phyloP scores from a whole-genome alignment of 768 basidiomycete species.

The Ramaria rubella region DNA sequence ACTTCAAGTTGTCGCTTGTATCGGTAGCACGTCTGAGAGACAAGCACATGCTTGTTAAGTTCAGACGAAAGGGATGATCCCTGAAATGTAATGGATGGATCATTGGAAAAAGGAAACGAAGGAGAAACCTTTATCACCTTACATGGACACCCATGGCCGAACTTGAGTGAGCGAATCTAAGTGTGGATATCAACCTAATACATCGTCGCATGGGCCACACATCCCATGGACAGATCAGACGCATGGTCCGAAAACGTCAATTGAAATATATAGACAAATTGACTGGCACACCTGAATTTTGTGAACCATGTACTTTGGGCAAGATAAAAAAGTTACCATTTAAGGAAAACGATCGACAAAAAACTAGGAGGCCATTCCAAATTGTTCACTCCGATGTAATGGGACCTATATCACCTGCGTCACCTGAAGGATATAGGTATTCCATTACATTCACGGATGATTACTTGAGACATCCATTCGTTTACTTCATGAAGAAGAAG shows the following conservation, averaged over 20 bases:
- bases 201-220: constrained; percentile 16
- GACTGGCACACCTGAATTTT: constrained; percentile 15
- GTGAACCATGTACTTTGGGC: constrained; percentile 17
- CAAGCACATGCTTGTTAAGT: neutral
- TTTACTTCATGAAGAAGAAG: neutral
- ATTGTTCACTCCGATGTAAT: constrained; percentile 15
- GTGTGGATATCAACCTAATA: constrained; percentile 13
- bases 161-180: neutral
- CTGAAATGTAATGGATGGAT: neutral
- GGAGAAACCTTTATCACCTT: constrained; percentile 12
- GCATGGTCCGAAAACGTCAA: no score
- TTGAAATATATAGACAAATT: no score
- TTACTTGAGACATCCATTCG: neutral
- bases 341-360: neutral
- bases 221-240: constrained; percentile 1
- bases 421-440: neutral
- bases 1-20: constrained; percentile 10
- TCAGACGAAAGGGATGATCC: no score
- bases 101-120: neutral
- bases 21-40: constrained; percentile 9
- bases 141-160: neutral
- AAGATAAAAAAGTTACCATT: constrained; percentile 17
- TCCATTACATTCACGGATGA: neutral
- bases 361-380: constrained; percentile 6
- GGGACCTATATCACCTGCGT: no score